Evolutionary conservation across 2,329 filamentous ascomycete genomes (phyloP).

Genomic region (Fusarium pseudonygamai): DNA sequence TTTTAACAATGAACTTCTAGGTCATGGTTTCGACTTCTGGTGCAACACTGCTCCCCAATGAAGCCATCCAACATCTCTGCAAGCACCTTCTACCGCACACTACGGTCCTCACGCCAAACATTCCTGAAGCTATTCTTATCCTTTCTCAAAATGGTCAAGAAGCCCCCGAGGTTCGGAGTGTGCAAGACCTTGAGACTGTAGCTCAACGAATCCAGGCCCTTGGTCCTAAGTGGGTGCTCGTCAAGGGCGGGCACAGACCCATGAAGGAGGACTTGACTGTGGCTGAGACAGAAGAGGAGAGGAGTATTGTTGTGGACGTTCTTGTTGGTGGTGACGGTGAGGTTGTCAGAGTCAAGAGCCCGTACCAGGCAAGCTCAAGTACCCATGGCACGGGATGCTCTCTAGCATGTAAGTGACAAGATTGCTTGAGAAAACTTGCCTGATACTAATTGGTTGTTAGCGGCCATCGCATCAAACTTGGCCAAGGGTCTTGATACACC

Average conservation of each 20-base stretch:
- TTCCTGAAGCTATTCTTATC: constrained; percentile 77
- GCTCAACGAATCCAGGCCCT: constrained; percentile 72
- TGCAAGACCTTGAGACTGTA: constrained; percentile 74
- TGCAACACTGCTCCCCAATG: constrained; percentile 70
- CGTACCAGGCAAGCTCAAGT: constrained; percentile 77
- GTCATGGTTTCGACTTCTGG: constrained; percentile 94
- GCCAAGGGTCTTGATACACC: constrained; percentile 66
- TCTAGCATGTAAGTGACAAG: constrained; percentile 74
- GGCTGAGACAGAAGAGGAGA: constrained; percentile 67
- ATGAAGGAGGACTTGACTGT: constrained; percentile 70
- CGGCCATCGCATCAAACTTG: constrained; percentile 79
- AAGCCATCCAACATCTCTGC: constrained; percentile 70
- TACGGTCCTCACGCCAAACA: constrained; percentile 78
- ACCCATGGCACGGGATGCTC: constrained; percentile 97
- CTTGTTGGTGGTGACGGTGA: constrained; percentile 69
- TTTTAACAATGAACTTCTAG: constrained; percentile 54
- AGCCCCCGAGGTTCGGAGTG: constrained; percentile 56
- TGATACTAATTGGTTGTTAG: constrained; percentile 47
- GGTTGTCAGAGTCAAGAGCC: constrained; percentile 72
- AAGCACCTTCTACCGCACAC: constrained; percentile 70
- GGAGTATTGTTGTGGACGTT: constrained; percentile 77
- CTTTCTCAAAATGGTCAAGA: constrained; percentile 61
- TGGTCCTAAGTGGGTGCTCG: constrained; percentile 81
- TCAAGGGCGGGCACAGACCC: constrained; percentile 93
- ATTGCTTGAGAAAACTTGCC: not conserved